phyloP scores from a whole-genome alignment of 1,139 yeast species.

The Ogataea hybrid region DNA sequence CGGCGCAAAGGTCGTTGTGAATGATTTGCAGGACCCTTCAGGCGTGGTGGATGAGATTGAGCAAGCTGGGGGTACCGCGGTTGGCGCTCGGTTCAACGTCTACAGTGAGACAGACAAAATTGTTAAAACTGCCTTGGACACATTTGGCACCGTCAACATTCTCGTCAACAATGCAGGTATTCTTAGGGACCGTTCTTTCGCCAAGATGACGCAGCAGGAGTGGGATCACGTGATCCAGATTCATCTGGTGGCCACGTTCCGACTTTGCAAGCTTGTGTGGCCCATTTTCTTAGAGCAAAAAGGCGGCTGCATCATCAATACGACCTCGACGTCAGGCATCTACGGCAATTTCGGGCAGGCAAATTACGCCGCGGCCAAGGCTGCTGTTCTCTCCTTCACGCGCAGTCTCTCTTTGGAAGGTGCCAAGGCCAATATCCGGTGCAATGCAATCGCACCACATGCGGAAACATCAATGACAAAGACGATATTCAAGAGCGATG shows the following conservation, averaged over 20 bases:
- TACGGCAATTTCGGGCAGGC: slow-evolving; percentile 98
- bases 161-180: slow-evolving; percentile 94
- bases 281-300: slow-evolving; percentile 78
- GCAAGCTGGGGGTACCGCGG: slow-evolving; percentile 73
- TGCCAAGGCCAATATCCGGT: slow-evolving; percentile 69
- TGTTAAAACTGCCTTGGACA: slow-evolving; percentile 71
- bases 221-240: slow-evolving; percentile 84
- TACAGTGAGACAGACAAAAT: slow-evolving; percentile 76
- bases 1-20: slow-evolving; percentile 95
- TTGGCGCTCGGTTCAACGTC: slow-evolving; percentile 79
- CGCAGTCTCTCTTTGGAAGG: slow-evolving; percentile 92
- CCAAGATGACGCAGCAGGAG: slow-evolving; percentile 77
- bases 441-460: slow-evolving; percentile 90
- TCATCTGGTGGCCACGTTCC: slow-evolving; percentile 80
- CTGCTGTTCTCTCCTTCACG: slow-evolving; percentile 83
- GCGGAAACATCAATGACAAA: slow-evolving; percentile 98
- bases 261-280: slow-evolving; percentile 90
- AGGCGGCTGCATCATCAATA: slow-evolving; percentile 81
- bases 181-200: slow-evolving; percentile 84
- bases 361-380: slow-evolving; percentile 91
- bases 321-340: slow-evolving; percentile 93
- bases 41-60: slow-evolving; percentile 77
- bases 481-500: slow-evolving; percentile 75
- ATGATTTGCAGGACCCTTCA: slow-evolving; percentile 79
- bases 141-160: slow-evolving; percentile 83